Percentiles rank a stretch among this genome's conserved stretches.
These are phyloP conservation scores for Metschnikowia lachancei DNA, from an alignment of 805 yeast species.

Conservation along the genomic window DNA sequence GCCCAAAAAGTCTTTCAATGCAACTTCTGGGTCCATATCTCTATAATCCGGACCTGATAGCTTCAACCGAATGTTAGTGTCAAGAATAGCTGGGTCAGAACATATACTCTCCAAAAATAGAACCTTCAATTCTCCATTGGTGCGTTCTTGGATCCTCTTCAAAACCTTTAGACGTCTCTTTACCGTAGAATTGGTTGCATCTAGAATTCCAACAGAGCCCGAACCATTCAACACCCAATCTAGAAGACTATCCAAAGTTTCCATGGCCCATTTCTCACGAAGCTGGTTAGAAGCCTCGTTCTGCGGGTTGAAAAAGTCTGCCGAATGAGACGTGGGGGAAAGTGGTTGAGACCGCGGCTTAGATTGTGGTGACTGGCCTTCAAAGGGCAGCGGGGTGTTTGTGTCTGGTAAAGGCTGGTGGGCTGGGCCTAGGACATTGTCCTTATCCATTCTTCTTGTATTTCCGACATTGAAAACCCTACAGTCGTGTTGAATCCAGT, in stretches of 20 bases:
- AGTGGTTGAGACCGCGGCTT: constrained; percentile 20
- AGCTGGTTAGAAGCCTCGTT: constrained; percentile 60
- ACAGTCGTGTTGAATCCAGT: constrained; percentile 91
- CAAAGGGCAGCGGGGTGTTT: constrained; percentile 34
- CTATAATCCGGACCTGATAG: constrained; percentile 90
- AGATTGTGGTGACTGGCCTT: constrained; percentile 15
- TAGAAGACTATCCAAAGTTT: constrained; percentile 78
- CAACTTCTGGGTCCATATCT: constrained; percentile 76
- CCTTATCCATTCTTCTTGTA: constrained; percentile 70
- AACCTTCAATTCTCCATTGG: constrained; percentile 67
- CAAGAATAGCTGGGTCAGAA: constrained; percentile 73
- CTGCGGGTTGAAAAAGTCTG: constrained; percentile 82
- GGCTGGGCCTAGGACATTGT: constrained; percentile 63
- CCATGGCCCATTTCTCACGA: constrained; percentile 95
- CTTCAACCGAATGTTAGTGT: constrained; percentile 79
- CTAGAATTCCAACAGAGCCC: constrained; percentile 91
- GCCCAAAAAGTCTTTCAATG: constrained; percentile 74
- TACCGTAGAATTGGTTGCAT: constrained; percentile 77
- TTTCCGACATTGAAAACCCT: constrained; percentile 94
- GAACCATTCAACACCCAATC: constrained; percentile 76
- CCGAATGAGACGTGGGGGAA: constrained; percentile 53
- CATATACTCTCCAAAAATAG: constrained; percentile 85
- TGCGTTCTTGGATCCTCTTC: constrained; percentile 52
- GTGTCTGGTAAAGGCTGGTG: constrained; percentile 52
- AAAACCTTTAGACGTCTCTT: constrained; percentile 59